Conservation (phyloP, 345 rosid species). For the Schrenkiella parvula region DNA sequence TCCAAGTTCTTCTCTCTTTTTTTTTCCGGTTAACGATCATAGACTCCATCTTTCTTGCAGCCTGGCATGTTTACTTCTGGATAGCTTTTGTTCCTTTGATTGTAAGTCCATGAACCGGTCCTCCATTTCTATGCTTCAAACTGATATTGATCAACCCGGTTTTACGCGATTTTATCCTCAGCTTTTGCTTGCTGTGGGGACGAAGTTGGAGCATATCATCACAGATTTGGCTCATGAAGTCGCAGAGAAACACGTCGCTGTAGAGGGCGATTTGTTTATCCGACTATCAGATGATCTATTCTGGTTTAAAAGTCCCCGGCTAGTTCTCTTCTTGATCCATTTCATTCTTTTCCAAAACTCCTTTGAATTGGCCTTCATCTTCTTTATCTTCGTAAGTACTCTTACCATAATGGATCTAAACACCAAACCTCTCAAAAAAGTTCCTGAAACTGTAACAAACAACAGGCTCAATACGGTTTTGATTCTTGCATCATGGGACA, state of each 20-base stretch:
- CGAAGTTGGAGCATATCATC: slow-evolving; percentile 74
- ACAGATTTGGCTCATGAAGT: slow-evolving; percentile 66
- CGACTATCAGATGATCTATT: slow-evolving; percentile 76
- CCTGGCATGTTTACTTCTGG: slow-evolving; percentile 83
- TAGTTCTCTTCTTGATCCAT: slow-evolving; percentile 66
- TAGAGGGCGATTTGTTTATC: slow-evolving; percentile 66
- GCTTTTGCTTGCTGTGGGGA: slow-evolving; percentile 75
- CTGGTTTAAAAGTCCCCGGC: slow-evolving; percentile 60
- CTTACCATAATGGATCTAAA: neutral
- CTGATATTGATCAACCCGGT: neutral
- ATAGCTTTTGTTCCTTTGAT: slow-evolving; percentile 65
- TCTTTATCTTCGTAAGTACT: slow-evolving; percentile 62
- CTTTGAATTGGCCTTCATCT: slow-evolving; percentile 78
- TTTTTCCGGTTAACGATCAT: neutral
- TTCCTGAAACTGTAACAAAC: neutral
- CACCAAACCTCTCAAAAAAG: neutral
- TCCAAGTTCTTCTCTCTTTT: neutral
- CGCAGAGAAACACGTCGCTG: slow-evolving; percentile 62
- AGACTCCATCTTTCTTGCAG: slow-evolving; percentile 37
- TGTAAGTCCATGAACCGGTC: slow-evolving; percentile 38
- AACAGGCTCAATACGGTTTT: slow-evolving; percentile 63
- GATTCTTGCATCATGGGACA: slow-evolving; percentile 80
- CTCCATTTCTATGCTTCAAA: neutral
- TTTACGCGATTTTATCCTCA: slow-evolving; percentile 12
- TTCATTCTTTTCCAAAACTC: slow-evolving; percentile 83